Base-by-base conservation (phyloP, 495 filamentous ascomycete genomes). In the Penicillium simplicissimum region DNA sequence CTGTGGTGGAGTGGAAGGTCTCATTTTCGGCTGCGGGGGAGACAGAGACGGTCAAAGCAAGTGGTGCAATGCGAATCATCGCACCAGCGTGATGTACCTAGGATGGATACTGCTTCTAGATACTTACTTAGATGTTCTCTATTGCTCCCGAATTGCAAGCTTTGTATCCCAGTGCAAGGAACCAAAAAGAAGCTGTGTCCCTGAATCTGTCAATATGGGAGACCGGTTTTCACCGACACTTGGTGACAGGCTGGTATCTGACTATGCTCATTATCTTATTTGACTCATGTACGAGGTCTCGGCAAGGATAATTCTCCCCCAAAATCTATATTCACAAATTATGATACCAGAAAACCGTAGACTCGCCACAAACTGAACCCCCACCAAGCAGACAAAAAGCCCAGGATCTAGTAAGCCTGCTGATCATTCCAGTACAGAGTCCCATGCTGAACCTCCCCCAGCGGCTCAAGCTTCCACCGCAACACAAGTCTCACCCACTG, bases 401-500 rank as follows among this genome's bases (percentile, higher is more conserved):
- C 2, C 45, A 11, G 17, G 2, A 31, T 23, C 48, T 63, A 84
- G 55, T 87, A 85, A 19, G 63, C 67, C 34, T 77, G 70, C 65
- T 82, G 65, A 67, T 87, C 75, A 64, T 88, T 88, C 84, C 84
- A 87, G 67, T 86, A 87, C 11, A 78, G 52, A 1, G 85, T 88
- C 14, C 84, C 84, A 67, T 87, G 85, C 59, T 82, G 84, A 6
- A 90, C 79, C 79, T 90, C 87, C 5, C 87, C 87, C 3, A 82
- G 82, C 15, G 85, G 81, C 28, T 81, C 76, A 15, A 89, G 64
- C 0, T 85, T 78, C 87, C 86, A 90, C 25, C 83, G 81, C 60
- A 90, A 82, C 11, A 76, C 74, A 55, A 81, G 37, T 34, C 75
- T 71, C 6, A 74, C 69, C 71, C 81, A 88, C 66, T 87, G 83